Evolutionary conservation across 2,329 filamentous ascomycete species (phyloP).

Genomic region (Penicillium sp.): DNA sequence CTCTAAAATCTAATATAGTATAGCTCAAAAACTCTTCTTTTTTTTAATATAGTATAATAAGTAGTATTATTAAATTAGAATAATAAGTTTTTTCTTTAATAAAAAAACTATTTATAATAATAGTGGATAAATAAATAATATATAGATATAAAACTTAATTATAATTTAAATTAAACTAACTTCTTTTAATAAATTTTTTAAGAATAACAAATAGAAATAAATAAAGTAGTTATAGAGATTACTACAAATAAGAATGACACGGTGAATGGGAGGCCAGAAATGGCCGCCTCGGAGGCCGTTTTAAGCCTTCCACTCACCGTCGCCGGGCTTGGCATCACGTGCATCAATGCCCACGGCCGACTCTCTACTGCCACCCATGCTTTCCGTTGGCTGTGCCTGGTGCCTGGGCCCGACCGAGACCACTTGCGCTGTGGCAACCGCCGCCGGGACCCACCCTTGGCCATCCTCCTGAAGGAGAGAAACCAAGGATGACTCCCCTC

Average conservation of each 20-base stretch:
- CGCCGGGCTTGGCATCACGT: conserved; percentile 12
- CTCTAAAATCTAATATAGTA: too few relatives aligned
- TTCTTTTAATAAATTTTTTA: too few relatives aligned
- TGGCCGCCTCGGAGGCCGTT: conserved; percentile 18
- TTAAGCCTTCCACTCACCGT: conserved; percentile 17
- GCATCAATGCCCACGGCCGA: conserved; percentile 7
- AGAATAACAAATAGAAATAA: too few relatives aligned
- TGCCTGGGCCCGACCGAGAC: conserved; percentile 9
- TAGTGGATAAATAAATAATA: too few relatives aligned
- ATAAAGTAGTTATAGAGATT: too few relatives aligned
- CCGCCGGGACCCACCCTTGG: not conserved
- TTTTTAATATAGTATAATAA: too few relatives aligned
- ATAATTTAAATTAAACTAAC: too few relatives aligned
- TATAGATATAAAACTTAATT: too few relatives aligned
- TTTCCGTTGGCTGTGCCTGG: conserved; percentile 12
- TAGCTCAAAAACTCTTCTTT: too few relatives aligned
- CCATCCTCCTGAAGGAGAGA: not conserved
- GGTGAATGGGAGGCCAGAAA: conserved; percentile 22
- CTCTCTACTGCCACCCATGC: conserved; percentile 10
- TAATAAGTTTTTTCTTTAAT: too few relatives aligned
- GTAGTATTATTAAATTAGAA: too few relatives aligned
- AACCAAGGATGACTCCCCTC: not conserved
- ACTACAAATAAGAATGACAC: conserved; percentile 13
- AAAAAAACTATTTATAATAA: too few relatives aligned
- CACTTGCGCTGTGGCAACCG: not conserved